Evolutionary conservation across 768 basidiomycete genomes (phyloP).

Genomic region (Mycena amicta): DNA sequence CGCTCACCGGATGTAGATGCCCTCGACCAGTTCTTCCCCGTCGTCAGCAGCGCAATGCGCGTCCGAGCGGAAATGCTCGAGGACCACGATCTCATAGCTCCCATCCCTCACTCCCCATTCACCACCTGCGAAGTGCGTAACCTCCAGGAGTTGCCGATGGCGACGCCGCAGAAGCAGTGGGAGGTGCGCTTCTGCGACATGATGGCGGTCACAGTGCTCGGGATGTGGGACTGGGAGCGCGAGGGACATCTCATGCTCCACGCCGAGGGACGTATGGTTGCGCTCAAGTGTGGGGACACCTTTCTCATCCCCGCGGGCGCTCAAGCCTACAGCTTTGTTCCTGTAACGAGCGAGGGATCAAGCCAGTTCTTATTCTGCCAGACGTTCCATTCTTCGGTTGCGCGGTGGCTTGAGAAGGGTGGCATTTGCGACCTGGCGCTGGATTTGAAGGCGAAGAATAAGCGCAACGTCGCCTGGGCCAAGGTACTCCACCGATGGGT

Average conservation of each 20-base stretch:
- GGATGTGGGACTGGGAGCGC: background rate
- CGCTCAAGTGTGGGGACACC: background rate
- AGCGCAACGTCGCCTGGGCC: background rate
- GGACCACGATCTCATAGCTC: background rate
- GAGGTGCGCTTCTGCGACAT: background rate
- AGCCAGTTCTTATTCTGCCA: background rate
- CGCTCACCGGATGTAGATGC: background rate
- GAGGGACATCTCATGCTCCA: background rate
- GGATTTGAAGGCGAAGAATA: background rate
- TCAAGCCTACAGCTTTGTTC: background rate
- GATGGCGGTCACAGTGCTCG: background rate
- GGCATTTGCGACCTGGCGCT: background rate
- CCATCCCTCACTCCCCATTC: background rate
- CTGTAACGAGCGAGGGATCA: background rate
- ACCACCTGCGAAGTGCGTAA: background rate
- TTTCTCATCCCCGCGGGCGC: background rate
- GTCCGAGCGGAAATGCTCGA: background rate
- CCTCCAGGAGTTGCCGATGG: background rate
- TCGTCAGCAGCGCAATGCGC: background rate
- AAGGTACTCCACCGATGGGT: background rate
- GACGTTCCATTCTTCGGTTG: background rate
- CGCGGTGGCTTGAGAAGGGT: background rate
- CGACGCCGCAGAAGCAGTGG: background rate
- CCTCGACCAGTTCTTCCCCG: background rate
- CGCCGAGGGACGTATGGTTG: background rate